phyloP scores from a whole-genome alignment of 306 rosid species.

The Dalbergia oliveri region DNA sequence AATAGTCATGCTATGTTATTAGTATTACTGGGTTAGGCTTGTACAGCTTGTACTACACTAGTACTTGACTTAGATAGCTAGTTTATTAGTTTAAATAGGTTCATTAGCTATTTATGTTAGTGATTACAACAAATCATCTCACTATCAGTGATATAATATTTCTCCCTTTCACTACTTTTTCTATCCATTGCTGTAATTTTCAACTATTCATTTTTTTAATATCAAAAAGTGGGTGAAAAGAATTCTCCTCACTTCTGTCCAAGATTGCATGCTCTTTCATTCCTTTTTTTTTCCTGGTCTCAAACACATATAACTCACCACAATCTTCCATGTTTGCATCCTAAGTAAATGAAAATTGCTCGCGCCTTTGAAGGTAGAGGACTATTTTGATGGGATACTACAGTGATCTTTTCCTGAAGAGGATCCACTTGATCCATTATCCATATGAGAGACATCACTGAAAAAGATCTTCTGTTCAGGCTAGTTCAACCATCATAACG shows the following conservation, averaged over 20 bases:
- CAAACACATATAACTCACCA: too few relatives aligned
- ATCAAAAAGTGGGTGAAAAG: background rate
- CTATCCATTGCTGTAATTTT: slow-evolving; percentile 6
- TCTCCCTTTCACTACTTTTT: slow-evolving; percentile 12
- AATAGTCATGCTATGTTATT: background rate
- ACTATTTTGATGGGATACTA: too few relatives aligned
- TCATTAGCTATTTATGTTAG: background rate
- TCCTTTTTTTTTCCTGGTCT: too few relatives aligned
- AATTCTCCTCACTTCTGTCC: background rate
- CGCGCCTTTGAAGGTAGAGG: too few relatives aligned
- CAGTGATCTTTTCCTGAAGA: too few relatives aligned
- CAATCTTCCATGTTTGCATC: too few relatives aligned
- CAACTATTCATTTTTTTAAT: background rate
- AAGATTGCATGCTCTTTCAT: background rate
- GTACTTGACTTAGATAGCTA: slow-evolving; percentile 7
- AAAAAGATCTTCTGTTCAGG: too few relatives aligned
- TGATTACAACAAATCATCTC: slow-evolving; percentile 2
- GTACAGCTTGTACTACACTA: background rate
- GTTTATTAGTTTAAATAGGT: slow-evolving; percentile 9
- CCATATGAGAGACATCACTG: too few relatives aligned
- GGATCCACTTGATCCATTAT: too few relatives aligned
- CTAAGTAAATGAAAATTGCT: too few relatives aligned
- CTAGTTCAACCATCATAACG: too few relatives aligned
- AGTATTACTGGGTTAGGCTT: background rate
- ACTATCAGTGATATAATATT: background rate